Evolutionary conservation across 2,329 filamentous ascomycete species (phyloP).

Genomic region (Aspergillus sp.): DNA sequence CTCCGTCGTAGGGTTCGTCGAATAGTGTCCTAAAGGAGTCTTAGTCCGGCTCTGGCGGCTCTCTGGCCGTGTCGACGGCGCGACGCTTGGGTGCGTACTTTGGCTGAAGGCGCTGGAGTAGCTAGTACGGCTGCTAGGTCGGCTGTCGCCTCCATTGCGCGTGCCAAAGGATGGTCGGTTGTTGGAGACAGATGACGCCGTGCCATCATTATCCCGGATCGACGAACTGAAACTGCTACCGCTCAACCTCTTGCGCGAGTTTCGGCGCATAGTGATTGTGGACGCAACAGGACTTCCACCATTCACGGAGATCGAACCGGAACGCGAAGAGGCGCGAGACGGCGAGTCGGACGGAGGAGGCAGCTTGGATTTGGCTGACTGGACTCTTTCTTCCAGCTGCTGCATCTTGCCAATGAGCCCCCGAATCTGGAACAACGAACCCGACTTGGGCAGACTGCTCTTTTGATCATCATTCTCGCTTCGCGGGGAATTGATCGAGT

Average conservation of each 20-base stretch:
- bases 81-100: constrained; percentile 38
- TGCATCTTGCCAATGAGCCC: constrained; percentile 96
- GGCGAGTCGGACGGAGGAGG: constrained; percentile 78
- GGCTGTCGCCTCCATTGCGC: constrained; percentile 52
- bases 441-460: constrained; percentile 57
- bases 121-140: constrained; percentile 74
- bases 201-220: constrained; percentile 37
- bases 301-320: constrained; percentile 45
- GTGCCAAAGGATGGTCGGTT: constrained; percentile 53
- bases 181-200: constrained; percentile 37
- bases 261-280: constrained; percentile 57
- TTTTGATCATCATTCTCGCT: constrained; percentile 44
- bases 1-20: constrained; percentile 50
- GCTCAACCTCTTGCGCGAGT: constrained; percentile 44
- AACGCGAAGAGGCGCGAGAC: constrained; percentile 75
- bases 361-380: constrained; percentile 86
- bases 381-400: constrained; percentile 88
- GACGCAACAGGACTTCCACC: constrained; percentile 54
- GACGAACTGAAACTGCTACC: constrained; percentile 46
- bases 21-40: constrained; percentile 63
- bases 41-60: constrained; percentile 66
- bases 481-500: constrained; percentile 22
- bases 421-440: constrained; percentile 88
- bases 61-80: constrained; percentile 57
- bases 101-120: constrained; percentile 50